phyloP scores from a whole-genome alignment of 148 eudicot genomes.

The Diospyros kaki region DNA sequence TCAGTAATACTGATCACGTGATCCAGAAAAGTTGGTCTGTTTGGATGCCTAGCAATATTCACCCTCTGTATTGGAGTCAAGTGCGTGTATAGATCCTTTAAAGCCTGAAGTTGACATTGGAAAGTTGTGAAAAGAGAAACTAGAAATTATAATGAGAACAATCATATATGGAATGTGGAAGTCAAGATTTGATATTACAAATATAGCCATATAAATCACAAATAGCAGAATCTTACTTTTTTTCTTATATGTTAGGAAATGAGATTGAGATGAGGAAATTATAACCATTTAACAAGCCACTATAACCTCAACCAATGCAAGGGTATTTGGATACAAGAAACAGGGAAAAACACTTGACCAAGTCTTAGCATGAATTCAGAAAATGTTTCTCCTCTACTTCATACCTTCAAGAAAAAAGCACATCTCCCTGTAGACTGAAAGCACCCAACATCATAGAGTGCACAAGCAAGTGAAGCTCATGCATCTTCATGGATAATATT shows the following conservation, averaged over 20 bases:
- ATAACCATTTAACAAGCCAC: not conserved
- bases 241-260: not conserved
- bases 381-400: not conserved
- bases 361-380: not conserved
- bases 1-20: constrained; percentile 82
- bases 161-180: not conserved
- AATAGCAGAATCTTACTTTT: not conserved
- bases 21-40: constrained; percentile 91
- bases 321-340: not conserved
- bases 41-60: constrained; percentile 90
- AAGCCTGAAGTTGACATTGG: constrained; percentile 44
- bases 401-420: not conserved
- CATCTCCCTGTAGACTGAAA: not conserved
- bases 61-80: constrained; percentile 92
- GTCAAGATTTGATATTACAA: constrained; percentile 6
- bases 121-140: constrained; percentile 12
- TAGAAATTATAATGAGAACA: not conserved
- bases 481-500: not conserved
- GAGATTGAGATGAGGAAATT: not conserved
- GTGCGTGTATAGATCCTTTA: constrained; percentile 62
- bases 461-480: not conserved
- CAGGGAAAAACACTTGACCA: not conserved
- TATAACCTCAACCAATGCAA: not conserved
- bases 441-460: not conserved
- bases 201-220: not conserved